Evolutionary conservation across 2,329 filamentous ascomycete species (phyloP).

Genomic region (Sporothrix brasiliensis): DNA sequence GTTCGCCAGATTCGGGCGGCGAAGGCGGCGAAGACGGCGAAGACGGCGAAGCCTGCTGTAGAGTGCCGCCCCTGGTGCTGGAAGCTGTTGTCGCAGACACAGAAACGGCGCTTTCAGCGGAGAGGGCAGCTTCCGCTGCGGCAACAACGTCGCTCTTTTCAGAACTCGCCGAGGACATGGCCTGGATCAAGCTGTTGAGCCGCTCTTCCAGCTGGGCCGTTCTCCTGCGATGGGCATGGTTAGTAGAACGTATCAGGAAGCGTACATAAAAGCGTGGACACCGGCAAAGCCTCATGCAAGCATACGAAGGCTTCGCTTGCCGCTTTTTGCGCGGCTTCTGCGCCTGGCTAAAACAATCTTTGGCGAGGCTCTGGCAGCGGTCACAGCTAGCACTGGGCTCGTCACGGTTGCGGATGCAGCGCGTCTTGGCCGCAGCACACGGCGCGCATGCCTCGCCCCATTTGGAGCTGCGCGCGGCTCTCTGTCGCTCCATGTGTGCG

Average conservation of each 20-base stretch:
- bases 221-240: not conserved
- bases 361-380: conserved; percentile 17
- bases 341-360: conserved; percentile 14
- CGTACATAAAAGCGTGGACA: too few species aligned
- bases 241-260: not conserved
- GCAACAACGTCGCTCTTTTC: not conserved
- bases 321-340: conserved; percentile 22
- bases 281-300: not conserved
- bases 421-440: conserved; percentile 20
- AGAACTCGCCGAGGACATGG: conserved; percentile 9
- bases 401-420: conserved; percentile 16
- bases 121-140: not conserved
- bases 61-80: not conserved
- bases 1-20: not conserved
- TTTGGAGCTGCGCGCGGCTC: conserved; percentile 16
- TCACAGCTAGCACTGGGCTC: conserved; percentile 13
- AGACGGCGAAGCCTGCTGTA: not conserved
- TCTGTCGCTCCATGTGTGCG: conserved; percentile 12
- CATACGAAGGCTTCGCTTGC: not conserved
- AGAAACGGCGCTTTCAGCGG: not conserved
- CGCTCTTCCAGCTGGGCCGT: conserved; percentile 9
- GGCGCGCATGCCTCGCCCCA: conserved; percentile 24
- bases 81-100: not conserved
- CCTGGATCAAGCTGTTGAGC: conserved; percentile 20
- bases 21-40: not conserved